Percentiles rank a stretch among this genome's conserved stretches.
Evolutionary conservation across 768 basidiomycete genomes (phyloP).

Genomic region (Kwoniella mangroviensis): DNA sequence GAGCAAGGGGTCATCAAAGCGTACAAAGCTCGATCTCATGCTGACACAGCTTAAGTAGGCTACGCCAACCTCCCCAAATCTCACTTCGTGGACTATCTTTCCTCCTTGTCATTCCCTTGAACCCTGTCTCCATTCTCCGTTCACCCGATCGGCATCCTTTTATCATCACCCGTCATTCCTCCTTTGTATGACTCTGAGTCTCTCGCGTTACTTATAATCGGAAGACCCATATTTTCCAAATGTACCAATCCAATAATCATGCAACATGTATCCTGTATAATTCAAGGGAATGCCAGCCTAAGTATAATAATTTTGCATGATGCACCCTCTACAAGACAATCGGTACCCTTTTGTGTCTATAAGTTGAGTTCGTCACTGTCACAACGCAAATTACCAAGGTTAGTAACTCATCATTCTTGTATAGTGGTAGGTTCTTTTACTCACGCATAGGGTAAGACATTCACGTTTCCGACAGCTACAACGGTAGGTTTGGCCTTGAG

Average conservation of each 20-base stretch:
- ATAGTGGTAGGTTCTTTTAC: slow-evolving; percentile 11
- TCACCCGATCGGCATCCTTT: not conserved
- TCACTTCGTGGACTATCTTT: not conserved
- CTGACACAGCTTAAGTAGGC: not conserved
- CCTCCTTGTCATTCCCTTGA: not conserved
- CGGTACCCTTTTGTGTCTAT: slow-evolving; percentile 18
- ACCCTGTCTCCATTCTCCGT: not conserved
- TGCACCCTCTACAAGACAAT: slow-evolving; percentile 17
- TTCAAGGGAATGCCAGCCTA: not conserved
- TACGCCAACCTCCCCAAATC: not conserved
- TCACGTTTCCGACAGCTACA: slow-evolving; percentile 80
- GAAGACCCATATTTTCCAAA: not conserved
- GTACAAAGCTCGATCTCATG: slow-evolving; percentile 23
- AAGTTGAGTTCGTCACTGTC: slow-evolving; percentile 54
- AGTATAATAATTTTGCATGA: slow-evolving; percentile 16
- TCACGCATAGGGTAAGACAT: slow-evolving; percentile 72
- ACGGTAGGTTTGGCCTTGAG: slow-evolving; percentile 79
- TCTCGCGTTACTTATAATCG: not conserved
- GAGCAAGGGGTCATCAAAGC: slow-evolving; percentile 37
- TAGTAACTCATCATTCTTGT: not conserved
- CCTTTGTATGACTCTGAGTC: not conserved
- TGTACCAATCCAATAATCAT: not conserved
- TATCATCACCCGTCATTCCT: not conserved
- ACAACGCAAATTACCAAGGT: not conserved
- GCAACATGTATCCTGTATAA: slow-evolving; percentile 6